Conservation (phyloP, 2,329 filamentous ascomycete genomes). For the Stagonosporopsis rhizophila region DNA sequence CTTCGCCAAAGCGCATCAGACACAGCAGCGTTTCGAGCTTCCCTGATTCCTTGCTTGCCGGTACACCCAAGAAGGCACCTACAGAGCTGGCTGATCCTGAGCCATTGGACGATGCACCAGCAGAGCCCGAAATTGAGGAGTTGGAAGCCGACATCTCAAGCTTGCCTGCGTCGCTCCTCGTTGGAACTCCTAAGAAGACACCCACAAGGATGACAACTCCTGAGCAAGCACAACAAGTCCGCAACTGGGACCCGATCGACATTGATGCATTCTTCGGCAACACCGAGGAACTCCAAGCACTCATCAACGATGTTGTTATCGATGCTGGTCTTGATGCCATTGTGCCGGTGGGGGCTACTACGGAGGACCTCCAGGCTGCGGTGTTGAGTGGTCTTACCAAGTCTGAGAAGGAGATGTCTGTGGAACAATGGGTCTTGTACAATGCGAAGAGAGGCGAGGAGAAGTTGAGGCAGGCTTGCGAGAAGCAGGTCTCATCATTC, state of each 20-base stretch:
- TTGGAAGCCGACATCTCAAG: conserved; percentile 28
- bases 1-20: conserved; percentile 25
- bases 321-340: conserved; percentile 45
- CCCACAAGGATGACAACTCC: conserved; percentile 27
- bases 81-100: conserved; percentile 18
- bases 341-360: conserved; percentile 21
- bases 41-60: conserved; percentile 26
- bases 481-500: conserved; percentile 80
- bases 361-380: conserved; percentile 54
- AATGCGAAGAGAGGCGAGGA: conserved; percentile 83
- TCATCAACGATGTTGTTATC: conserved; percentile 39
- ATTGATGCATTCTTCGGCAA: conserved; percentile 72
- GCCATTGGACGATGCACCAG: conserved; percentile 4
- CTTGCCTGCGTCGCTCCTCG: conserved; percentile 23
- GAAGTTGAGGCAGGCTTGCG: conserved; percentile 79
- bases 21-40: conserved; percentile 34
- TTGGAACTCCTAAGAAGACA: conserved; percentile 49
- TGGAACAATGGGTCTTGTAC: conserved; percentile 89
- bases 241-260: conserved; percentile 76
- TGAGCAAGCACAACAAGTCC: conserved; percentile 14
- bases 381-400: conserved; percentile 70
- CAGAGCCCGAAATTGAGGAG: conserved; percentile 1
- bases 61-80: conserved; percentile 34
- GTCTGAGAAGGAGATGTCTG: conserved; percentile 86
- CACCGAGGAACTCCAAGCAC: conserved; percentile 25